Evolutionary conservation across 148 eudicot species (phyloP), one percentile per base, ranked within the genome.

Genomic region (Nepenthes mirabilis): DNA sequence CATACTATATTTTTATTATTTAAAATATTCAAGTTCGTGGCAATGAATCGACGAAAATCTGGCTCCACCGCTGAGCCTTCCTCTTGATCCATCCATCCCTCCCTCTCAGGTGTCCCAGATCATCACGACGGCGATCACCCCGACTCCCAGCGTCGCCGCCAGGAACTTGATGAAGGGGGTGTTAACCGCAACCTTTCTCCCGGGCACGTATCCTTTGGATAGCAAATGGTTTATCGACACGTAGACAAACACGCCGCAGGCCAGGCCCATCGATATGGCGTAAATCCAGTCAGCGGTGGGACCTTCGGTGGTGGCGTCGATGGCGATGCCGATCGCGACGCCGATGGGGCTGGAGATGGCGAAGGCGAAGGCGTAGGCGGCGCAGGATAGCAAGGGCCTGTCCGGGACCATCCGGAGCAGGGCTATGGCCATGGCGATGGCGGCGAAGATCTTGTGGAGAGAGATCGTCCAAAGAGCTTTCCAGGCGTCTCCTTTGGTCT

Each of bases 51-150:
- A 23, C 23, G 23, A 23, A 23, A 23, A 23, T 23, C 23, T 23
- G 23, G 23, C 23, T 23, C 23, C 23, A 23, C 23, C 23, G 23
- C 23, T 23, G 23, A 23, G 23, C 23, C 0, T 23, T 23, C 23
- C 23, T 23, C 23, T 23, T 23, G 23, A 23, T 23, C 23, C 23
- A 23, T 23, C 23, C 23, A 23, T 23, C 23, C 23, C 23, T 23
- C 23, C 23, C 23, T 4, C 45, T 70, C 66, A 80, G 40, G 85
- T 83, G 48, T 83, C 89, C 89, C 89, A 80, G 56, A 83, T 83
- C 89, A 83, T 83, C 33, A 83, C 89, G 32, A 83, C 74, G 32
- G 89, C 83, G 60, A 83, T 83, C 36, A 83, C 81, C 23, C 81
- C 83, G 47, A 83, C 66, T 2, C 89, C 89, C 9, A 73, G 53